These are phyloP conservation scores for Tetrapisispora arboricola DNA, from an alignment of 805 yeast genomes.

Conservation along the genomic window DNA sequence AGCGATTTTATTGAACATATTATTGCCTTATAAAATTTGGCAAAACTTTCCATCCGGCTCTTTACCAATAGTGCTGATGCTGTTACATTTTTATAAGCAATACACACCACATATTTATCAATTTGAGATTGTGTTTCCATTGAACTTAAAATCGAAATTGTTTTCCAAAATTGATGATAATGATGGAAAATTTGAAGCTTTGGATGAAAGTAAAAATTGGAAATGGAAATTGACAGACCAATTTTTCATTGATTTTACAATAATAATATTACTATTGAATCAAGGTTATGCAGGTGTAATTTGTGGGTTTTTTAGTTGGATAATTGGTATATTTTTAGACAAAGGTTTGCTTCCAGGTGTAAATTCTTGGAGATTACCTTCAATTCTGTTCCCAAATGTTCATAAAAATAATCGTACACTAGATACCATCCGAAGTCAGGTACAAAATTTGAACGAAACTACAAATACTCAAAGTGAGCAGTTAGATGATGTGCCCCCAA, in stretches of 20 bases:
- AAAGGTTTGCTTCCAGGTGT: constrained; percentile 37
- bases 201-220: constrained; percentile 6
- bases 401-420: constrained; percentile 3
- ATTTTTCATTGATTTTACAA: constrained; percentile 23
- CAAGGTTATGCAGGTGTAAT: constrained; percentile 33
- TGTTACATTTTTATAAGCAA: constrained; percentile 33
- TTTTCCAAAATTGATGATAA: not conserved
- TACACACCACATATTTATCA: constrained; percentile 34
- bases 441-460: not conserved
- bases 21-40: constrained; percentile 34
- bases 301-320: constrained; percentile 34
- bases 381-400: constrained; percentile 11
- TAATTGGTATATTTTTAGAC: constrained; percentile 36
- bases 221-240: constrained; percentile 28
- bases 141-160: constrained; percentile 9
- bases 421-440: not conserved
- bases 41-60: constrained; percentile 34
- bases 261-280: constrained; percentile 33
- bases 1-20: constrained; percentile 22
- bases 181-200: constrained; percentile 6
- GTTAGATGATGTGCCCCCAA: constrained; percentile 41
- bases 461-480: not conserved
- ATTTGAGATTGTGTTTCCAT: constrained; percentile 30
- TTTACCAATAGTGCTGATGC: constrained; percentile 31
- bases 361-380: constrained; percentile 26